Base-by-base conservation (phyloP, 495 filamentous ascomycete genomes). In the Mytilinidion resinicola region DNA sequence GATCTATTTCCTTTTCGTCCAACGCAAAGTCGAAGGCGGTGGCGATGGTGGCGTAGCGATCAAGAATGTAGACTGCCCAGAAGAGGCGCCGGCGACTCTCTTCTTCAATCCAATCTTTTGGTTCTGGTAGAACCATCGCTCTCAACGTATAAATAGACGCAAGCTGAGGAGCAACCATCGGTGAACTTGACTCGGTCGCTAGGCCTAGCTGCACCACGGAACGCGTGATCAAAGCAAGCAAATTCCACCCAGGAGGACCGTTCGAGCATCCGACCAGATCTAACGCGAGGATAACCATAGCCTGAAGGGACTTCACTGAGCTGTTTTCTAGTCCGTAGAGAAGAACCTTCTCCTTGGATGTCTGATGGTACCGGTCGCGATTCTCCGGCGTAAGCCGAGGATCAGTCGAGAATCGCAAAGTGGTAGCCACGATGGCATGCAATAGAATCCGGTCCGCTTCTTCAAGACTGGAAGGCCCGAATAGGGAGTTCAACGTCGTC, bases 61-160 rank as follows among this genome's bases (percentile, higher is more conserved):
- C 90, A 36, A 96, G 77, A 30, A 95, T 69, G 65, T 93, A 96
- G 30, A 95, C 85, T 87, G 90, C 91, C 90, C 90, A 96, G 74
- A 96, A 95, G 1, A 95, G 74, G 7, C 90, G 77, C 41, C 90
- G 77, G 41, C 89, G 76, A 46, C 88, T 85, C 66, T 96, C 90
- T 51, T 95, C 89, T 69, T 96, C 90, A 56, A 92, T 86, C 74
- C 88, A 95, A 46, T 89, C 87, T 37, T 85, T 85, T 0, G 90
- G 77, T 46, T 93, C 90, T 0, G 90, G 86, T 1, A 95, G 76
- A 15, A 89, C 82, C 71, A 89, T 88, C 14, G 89, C 88, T 49
- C 90, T 78, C 39, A 92, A 74, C 0, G 89, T 95, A 65, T 89
- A 93, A 43, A 95, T 95, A 6, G 89, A 91, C 5, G 82, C 79